phyloP scores from a whole-genome alignment of 2,329 filamentous ascomycete genomes.

The Hypoxylon sp. region DNA sequence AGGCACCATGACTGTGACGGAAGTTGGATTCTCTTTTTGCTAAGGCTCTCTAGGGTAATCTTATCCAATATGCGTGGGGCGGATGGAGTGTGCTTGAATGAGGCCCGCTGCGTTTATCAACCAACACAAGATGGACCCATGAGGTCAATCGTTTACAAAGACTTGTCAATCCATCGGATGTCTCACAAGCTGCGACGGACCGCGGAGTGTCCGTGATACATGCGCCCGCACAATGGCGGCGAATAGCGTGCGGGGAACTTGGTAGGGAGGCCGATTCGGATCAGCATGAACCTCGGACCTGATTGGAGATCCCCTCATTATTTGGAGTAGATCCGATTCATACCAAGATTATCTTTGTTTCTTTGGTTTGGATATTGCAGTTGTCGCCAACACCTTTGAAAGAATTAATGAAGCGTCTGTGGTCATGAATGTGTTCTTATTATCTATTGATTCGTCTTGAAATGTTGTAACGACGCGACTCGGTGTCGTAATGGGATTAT shows the following conservation, averaged over 20 bases:
- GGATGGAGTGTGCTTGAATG: not conserved
- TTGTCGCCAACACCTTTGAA: not conserved
- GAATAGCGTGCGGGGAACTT: slow-evolving; percentile 40
- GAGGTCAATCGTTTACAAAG: not conserved
- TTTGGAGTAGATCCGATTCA: slow-evolving; percentile 6
- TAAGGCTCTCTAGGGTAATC: not conserved
- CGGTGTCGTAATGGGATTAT: slow-evolving; percentile 20
- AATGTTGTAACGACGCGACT: slow-evolving; percentile 9
- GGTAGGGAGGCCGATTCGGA: slow-evolving; percentile 26
- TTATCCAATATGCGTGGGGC: not conserved
- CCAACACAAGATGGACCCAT: slow-evolving; percentile 1
- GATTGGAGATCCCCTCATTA: slow-evolving; percentile 26
- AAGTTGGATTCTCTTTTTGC: not conserved
- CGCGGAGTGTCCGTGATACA: slow-evolving; percentile 4
- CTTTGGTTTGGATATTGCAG: not conserved
- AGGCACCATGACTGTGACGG: slow-evolving; percentile 32
- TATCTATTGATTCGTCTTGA: not conserved
- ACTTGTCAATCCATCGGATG: slow-evolving; percentile 2
- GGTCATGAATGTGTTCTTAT: slow-evolving; percentile 4
- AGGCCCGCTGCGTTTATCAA: slow-evolving; percentile 4
- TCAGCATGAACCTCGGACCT: slow-evolving; percentile 29
- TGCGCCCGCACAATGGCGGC: slow-evolving; percentile 6
- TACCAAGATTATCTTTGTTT: not conserved
- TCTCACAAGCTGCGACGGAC: not conserved
- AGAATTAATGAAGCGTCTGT: not conserved